A percentile compares a stretch with the other conserved stretches of the same genome.
Evolutionary conservation across 768 basidiomycete genomes (phyloP).

Genomic region (Mycena vulgaris): DNA sequence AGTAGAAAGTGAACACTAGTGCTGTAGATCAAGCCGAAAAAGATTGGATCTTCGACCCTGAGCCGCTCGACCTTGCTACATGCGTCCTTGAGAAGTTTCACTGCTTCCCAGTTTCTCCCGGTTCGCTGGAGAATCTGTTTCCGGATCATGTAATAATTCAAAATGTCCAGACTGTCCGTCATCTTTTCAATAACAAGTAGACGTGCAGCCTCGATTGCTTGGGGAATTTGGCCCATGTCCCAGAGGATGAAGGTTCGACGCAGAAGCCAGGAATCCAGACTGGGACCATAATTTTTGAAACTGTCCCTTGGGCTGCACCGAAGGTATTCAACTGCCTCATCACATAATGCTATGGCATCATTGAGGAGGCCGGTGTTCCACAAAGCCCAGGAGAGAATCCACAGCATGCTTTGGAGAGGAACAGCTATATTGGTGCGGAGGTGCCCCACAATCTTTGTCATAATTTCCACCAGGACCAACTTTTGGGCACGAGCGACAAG

Average conservation of each 20-base stretch:
- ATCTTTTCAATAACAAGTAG: too few relatives aligned
- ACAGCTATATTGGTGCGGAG: neutral
- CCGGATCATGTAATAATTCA: neutral
- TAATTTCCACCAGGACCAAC: neutral
- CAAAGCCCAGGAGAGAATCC: neutral
- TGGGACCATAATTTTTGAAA: too few relatives aligned
- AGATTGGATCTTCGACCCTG: too few relatives aligned
- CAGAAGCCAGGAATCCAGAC: neutral
- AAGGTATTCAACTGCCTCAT: slow-evolving; percentile 1
- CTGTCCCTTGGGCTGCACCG: too few relatives aligned
- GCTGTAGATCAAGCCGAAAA: too few relatives aligned
- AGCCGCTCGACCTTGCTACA: too few relatives aligned
- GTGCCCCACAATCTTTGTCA: neutral
- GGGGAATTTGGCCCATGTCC: neutral
- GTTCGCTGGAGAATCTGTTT: neutral
- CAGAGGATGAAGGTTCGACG: neutral
- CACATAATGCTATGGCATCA: neutral
- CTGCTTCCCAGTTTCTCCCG: neutral
- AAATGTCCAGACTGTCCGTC: neutral
- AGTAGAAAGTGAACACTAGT: neutral
- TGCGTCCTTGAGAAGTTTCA: neutral
- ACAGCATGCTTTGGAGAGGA: neutral
- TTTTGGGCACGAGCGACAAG: neutral
- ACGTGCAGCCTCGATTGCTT: too few relatives aligned
- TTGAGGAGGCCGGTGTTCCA: neutral